These are phyloP conservation scores for Anethum foeniculum DNA, from an alignment of 140 eudicot species.

Conservation along the genomic window DNA sequence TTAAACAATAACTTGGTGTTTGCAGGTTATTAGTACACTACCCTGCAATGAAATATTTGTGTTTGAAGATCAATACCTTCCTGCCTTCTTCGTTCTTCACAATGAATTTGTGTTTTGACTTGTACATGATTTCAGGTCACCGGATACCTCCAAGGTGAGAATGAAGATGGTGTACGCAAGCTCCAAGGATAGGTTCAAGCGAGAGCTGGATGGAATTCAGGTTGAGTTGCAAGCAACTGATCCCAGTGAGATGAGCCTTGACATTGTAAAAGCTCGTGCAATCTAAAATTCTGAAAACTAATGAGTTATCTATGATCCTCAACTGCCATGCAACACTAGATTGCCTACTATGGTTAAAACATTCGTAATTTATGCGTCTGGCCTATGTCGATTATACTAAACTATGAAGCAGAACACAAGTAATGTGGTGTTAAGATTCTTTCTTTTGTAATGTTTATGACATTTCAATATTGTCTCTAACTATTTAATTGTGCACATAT, in stretches of 20 bases:
- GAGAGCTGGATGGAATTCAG: slow-evolving; percentile 45
- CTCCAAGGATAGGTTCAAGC: slow-evolving; percentile 49
- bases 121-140: slow-evolving; percentile 29
- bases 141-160: slow-evolving; percentile 57
- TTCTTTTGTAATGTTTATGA: slow-evolving; percentile 8
- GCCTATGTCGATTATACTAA: background rate
- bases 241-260: slow-evolving; percentile 51
- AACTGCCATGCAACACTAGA: background rate
- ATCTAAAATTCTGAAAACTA: slow-evolving; percentile 6
- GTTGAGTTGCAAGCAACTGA: slow-evolving; percentile 52
- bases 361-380: slow-evolving; percentile 7
- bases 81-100: background rate
- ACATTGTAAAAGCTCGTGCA: slow-evolving; percentile 41
- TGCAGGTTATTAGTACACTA: background rate
- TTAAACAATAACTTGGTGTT: background rate
- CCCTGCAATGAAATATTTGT: background rate
- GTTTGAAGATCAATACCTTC: background rate
- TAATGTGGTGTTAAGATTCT: background rate
- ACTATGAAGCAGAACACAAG: background rate
- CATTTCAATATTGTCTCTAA: background rate
- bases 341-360: background rate
- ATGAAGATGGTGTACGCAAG: slow-evolving; percentile 73
- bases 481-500: background rate
- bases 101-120: background rate
- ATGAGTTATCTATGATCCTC: background rate